Evolutionary conservation across 2,329 filamentous ascomycete species (phyloP).

Genomic region (Phyllosticta paracitricarpa): DNA sequence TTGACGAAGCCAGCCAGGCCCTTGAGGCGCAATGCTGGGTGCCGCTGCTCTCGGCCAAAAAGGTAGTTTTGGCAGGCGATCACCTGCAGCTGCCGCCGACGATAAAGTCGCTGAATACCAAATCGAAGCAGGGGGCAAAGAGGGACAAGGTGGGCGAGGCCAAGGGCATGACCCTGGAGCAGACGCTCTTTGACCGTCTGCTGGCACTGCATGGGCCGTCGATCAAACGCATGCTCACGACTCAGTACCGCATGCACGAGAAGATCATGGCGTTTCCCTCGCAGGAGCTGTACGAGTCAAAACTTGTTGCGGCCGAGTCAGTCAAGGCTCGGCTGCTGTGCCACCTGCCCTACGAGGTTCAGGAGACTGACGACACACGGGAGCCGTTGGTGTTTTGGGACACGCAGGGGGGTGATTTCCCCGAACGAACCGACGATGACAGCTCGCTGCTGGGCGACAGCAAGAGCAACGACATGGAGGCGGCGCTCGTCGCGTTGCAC

Average conservation of each 20-base stretch:
- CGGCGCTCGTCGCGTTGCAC: constrained; percentile 67
- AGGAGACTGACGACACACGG: constrained; percentile 73
- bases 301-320: constrained; percentile 67
- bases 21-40: constrained; percentile 98
- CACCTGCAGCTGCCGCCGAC: constrained; percentile 91
- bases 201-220: constrained; percentile 67
- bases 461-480: constrained; percentile 90
- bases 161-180: constrained; percentile 57
- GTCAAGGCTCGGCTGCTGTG: constrained; percentile 68
- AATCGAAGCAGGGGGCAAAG: constrained; percentile 22
- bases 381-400: constrained; percentile 91
- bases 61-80: constrained; percentile 86
- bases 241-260: constrained; percentile 97
- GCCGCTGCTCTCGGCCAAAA: constrained; percentile 64
- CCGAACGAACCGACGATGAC: constrained; percentile 70
- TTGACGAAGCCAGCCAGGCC: constrained; percentile 93
- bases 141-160: constrained; percentile 14
- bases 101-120: constrained; percentile 63
- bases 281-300: constrained; percentile 72
- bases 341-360: constrained; percentile 66
- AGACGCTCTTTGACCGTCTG: constrained; percentile 86
- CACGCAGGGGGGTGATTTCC: constrained; percentile 88
- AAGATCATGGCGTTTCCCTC: constrained; percentile 93
- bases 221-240: constrained; percentile 92
- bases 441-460: constrained; percentile 54